These are phyloP conservation scores for Rhizopus sp. DNA, from an alignment of 371 early-diverging fungal species.

Conservation along the genomic window DNA sequence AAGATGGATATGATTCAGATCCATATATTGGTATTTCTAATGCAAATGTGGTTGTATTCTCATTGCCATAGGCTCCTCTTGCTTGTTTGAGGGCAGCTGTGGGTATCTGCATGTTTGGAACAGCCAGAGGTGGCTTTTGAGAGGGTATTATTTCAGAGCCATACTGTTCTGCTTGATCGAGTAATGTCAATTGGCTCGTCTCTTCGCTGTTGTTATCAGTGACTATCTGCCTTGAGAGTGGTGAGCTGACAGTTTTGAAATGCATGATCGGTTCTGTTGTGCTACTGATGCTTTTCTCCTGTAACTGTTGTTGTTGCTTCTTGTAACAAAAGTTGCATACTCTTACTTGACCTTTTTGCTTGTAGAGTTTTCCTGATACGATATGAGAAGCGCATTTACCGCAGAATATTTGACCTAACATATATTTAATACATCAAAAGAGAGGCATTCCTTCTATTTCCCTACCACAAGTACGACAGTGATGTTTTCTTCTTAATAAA, in stretches of 20 bases:
- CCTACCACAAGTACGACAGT: constrained; percentile 86
- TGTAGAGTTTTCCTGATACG: constrained; percentile 72
- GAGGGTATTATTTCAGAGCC: constrained; percentile 42
- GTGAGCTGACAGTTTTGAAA: constrained; percentile 1
- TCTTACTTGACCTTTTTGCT: constrained; percentile 72
- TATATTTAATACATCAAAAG: constrained; percentile 2
- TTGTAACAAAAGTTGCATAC: constrained; percentile 80
- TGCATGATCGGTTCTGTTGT: neutral
- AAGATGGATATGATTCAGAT: constrained; percentile 19
- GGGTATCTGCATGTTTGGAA: constrained; percentile 51
- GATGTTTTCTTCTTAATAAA: constrained; percentile 76
- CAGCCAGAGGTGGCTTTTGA: constrained; percentile 42
- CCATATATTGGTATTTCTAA: constrained; percentile 36
- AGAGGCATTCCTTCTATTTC: neutral
- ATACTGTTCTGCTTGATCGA: constrained; percentile 1
- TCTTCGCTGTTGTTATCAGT: neutral
- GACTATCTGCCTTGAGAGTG: constrained; percentile 7
- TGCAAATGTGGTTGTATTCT: constrained; percentile 42
- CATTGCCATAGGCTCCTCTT: constrained; percentile 37
- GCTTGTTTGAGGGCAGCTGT: constrained; percentile 43
- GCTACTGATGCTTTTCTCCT: constrained; percentile 9
- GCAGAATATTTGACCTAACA: constrained; percentile 77
- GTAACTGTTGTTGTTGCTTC: constrained; percentile 45
- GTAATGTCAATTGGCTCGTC: neutral
- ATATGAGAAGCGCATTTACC: constrained; percentile 77